A percentile compares a stretch with the other conserved stretches of the same genome.
phyloP scores from a whole-genome alignment of 2,329 filamentous ascomycete species.

The Juglanconis oblonga region DNA sequence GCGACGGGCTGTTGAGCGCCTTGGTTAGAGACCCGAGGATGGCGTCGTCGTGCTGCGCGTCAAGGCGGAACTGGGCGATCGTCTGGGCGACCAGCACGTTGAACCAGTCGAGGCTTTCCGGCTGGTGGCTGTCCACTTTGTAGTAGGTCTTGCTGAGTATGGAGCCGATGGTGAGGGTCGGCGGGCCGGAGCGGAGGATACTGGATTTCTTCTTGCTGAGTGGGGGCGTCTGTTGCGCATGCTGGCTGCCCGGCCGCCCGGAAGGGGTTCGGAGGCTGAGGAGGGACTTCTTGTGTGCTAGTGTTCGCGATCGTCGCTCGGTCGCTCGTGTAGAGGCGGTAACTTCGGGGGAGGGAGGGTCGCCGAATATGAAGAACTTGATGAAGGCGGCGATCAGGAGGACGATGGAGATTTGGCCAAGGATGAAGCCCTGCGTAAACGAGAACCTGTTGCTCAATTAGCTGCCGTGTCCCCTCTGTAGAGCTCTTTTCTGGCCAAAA shows the following conservation, averaged over 20 bases:
- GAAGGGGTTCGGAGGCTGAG: conserved; percentile 56
- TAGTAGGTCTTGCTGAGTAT: conserved; percentile 98
- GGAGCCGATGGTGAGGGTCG: conserved; percentile 82
- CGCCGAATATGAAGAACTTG: conserved; percentile 99
- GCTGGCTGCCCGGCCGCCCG: conserved; percentile 29
- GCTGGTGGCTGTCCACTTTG: conserved; percentile 91
- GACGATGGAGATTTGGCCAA: conserved; percentile 91
- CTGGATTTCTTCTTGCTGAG: conserved; percentile 66
- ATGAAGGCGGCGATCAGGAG: conserved; percentile 92
- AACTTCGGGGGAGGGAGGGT: conserved; percentile 79
- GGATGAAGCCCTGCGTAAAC: conserved; percentile 89
- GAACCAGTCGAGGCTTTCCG: conserved; percentile 97
- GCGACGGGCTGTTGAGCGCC: conserved; percentile 79
- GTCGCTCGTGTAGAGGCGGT: conserved; percentile 73
- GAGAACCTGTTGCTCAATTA: conserved; percentile 58
- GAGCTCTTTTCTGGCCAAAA: not conserved
- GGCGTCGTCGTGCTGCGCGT: conserved; percentile 87
- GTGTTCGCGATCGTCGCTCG: conserved; percentile 68
- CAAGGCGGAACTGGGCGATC: conserved; percentile 89
- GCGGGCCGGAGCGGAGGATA: conserved; percentile 65
- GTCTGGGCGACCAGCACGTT: conserved; percentile 96
- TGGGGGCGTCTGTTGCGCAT: conserved; percentile 32
- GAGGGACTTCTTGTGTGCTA: conserved; percentile 73
- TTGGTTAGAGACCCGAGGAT: conserved; percentile 83
- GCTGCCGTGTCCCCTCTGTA: conserved; percentile 6